Evolutionary conservation across 352 stramenopile genomes (phyloP).

Genomic region (Globisporangium spinosum): DNA sequence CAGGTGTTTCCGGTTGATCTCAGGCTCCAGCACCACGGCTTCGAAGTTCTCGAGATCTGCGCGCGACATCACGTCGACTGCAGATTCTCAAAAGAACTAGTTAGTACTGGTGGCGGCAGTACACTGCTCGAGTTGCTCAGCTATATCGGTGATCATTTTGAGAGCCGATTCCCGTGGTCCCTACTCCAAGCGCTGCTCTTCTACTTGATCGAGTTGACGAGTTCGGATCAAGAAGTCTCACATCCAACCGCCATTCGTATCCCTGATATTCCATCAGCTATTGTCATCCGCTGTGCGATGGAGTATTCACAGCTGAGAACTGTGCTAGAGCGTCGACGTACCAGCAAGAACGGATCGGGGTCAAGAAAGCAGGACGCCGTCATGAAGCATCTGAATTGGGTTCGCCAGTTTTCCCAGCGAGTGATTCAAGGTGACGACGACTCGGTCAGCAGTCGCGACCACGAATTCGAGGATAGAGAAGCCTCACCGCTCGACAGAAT

Average conservation of each 20-base stretch:
- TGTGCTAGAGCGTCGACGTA: not conserved
- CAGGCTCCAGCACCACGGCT: conserved; percentile 15
- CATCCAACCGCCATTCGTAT: not conserved
- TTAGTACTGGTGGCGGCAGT: not conserved
- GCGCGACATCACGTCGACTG: conserved; percentile 2
- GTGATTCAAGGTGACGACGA: not conserved
- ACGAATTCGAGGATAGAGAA: not conserved
- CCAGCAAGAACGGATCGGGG: not conserved
- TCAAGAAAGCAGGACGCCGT: not conserved
- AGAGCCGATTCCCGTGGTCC: conserved; percentile 8
- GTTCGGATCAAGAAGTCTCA: not conserved
- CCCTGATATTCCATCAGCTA: conserved; percentile 4
- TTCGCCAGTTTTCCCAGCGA: conserved; percentile 3
- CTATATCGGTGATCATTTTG: conserved; percentile 3
- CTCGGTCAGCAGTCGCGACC: too few species aligned
- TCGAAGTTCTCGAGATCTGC: conserved; percentile 17
- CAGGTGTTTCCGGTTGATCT: not conserved
- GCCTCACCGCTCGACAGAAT: not conserved
- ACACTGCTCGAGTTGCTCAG: conserved; percentile 2
- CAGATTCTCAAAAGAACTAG: not conserved
- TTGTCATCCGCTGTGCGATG: conserved; percentile 12
- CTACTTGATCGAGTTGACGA: not conserved
- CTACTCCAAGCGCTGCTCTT: conserved; percentile 9
- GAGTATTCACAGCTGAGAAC: conserved; percentile 2
- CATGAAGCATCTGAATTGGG: conserved; percentile 4